A percentile compares a stretch with the other conserved stretches of the same genome.
Conservation (phyloP, 2,329 filamentous ascomycete genomes). For the Venturia oleaginea region DNA sequence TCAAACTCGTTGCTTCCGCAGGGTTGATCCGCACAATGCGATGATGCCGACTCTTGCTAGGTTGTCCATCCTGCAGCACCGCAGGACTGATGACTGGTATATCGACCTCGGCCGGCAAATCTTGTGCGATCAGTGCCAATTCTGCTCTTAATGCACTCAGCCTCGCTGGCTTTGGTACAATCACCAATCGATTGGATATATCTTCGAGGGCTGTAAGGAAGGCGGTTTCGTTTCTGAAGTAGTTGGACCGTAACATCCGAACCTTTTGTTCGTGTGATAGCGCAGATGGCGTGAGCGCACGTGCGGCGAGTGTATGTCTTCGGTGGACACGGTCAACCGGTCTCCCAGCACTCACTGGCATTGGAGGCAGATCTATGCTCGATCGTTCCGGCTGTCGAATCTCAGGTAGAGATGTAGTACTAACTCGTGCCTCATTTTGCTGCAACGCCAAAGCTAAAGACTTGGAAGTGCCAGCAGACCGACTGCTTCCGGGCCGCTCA, state of each 20-base stretch:
- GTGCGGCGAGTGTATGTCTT: conserved; percentile 51
- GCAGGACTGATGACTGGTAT: conserved; percentile 75
- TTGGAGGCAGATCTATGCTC: conserved; percentile 30
- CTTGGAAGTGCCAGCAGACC: conserved; percentile 17
- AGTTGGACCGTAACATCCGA: conserved; percentile 68
- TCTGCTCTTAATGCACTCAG: conserved; percentile 75
- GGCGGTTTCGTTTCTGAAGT: conserved; percentile 72
- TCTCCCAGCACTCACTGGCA: conserved; percentile 31
- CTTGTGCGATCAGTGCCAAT: conserved; percentile 69
- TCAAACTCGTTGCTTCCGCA: conserved; percentile 73
- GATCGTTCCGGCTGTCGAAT: conserved; percentile 41
- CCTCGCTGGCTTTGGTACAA: conserved; percentile 71
- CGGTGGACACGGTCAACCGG: conserved; percentile 28
- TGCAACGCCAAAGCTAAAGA: conserved; percentile 15
- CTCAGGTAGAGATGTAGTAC: conserved; percentile 61
- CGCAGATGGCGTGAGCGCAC: conserved; percentile 49
- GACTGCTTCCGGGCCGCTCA: conserved; percentile 14
- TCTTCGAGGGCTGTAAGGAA: conserved; percentile 73
- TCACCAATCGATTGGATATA: conserved; percentile 75
- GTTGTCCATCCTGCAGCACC: conserved; percentile 61
- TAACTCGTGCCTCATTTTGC: conserved; percentile 43
- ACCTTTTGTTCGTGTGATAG: conserved; percentile 58
- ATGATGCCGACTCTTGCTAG: conserved; percentile 68
- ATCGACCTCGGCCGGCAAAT: conserved; percentile 74
- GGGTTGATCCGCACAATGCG: conserved; percentile 76